Conservation (phyloP, 179 eudicot genomes). For the Beta macrorhiza region DNA sequence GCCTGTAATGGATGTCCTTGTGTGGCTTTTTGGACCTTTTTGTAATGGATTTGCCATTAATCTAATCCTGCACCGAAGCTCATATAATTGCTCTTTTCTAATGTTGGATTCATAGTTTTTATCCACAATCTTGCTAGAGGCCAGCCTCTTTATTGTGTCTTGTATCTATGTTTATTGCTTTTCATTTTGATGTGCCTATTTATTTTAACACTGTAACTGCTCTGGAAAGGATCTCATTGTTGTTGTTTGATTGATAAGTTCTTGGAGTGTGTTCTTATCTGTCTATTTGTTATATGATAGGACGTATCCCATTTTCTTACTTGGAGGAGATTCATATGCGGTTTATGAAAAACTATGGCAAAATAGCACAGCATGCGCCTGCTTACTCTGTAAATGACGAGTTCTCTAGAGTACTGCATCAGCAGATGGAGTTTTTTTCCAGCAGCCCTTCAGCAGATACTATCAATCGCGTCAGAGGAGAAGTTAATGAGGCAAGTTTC, state of each 20-base stretch:
- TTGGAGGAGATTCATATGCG: conserved; percentile 95
- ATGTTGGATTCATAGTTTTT: no score
- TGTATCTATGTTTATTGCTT: background rate
- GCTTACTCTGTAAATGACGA: conserved; percentile 98
- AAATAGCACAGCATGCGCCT: conserved; percentile 72
- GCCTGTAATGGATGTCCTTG: no score
- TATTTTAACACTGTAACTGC: background rate
- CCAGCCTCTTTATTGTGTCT: background rate
- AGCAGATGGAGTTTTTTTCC: conserved; percentile 95
- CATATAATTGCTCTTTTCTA: no score
- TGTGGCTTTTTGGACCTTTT: no score
- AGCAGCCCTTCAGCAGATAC: conserved; percentile 93
- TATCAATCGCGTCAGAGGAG: conserved; percentile 84
- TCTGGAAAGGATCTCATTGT: background rate
- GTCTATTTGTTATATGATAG: conserved; percentile 34
- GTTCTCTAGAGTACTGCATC: conserved; percentile 91
- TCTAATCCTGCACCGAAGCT: no score
- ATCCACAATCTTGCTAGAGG: background rate
- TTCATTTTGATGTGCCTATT: background rate
- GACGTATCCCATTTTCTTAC: conserved; percentile 91
- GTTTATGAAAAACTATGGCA: conserved; percentile 89
- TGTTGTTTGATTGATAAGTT: conserved; percentile 17
- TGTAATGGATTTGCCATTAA: no score
- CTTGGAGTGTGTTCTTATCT: conserved; percentile 3
- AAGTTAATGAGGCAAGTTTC: conserved; percentile 82